These are phyloP conservation scores for Phytopythium delawarense DNA, from an alignment of 352 stramenopile genomes.

Conservation along the genomic window DNA sequence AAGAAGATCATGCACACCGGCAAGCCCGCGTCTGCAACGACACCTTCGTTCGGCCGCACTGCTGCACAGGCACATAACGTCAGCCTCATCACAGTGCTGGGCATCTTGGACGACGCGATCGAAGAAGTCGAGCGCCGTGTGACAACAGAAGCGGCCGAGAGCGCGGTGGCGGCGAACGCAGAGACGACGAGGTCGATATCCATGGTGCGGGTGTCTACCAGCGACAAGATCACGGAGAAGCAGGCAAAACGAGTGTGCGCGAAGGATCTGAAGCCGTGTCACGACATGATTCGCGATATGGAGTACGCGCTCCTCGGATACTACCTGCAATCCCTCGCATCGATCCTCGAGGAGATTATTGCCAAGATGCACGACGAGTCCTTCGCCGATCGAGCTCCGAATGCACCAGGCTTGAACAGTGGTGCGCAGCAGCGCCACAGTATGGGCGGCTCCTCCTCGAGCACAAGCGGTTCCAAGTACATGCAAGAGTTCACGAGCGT, in stretches of 20 bases:
- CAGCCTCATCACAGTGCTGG: slow-evolving; percentile 58
- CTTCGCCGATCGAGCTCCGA: slow-evolving; percentile 43
- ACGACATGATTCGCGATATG: slow-evolving; percentile 45
- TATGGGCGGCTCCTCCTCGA: neutral
- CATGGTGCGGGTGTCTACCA: neutral
- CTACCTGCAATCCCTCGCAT: slow-evolving; percentile 65
- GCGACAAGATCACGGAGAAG: slow-evolving; percentile 22
- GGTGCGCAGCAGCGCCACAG: slow-evolving; percentile 15
- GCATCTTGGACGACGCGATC: slow-evolving; percentile 59
- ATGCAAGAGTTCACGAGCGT: slow-evolving; percentile 72
- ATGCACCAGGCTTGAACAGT: slow-evolving; percentile 12
- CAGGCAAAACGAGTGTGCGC: slow-evolving; percentile 33
- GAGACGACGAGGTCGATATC: neutral
- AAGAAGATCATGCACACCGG: slow-evolving; percentile 73
- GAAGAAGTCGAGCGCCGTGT: slow-evolving; percentile 51
- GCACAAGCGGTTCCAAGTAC: slow-evolving; percentile 55
- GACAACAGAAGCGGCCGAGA: slow-evolving; percentile 12
- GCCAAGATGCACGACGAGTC: slow-evolving; percentile 85
- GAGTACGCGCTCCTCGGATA: slow-evolving; percentile 59
- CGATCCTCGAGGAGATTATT: slow-evolving; percentile 54
- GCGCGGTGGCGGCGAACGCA: neutral
- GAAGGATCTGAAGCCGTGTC: slow-evolving; percentile 40
- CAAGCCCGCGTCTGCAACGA: slow-evolving; percentile 39
- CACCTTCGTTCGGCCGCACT: slow-evolving; percentile 50
- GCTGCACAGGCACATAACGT: slow-evolving; percentile 78